Percentiles rank a stretch among this genome's conserved stretches.
Evolutionary conservation across 2,329 filamentous ascomycete species (phyloP).

Genomic region (Colletotrichum liriopes): DNA sequence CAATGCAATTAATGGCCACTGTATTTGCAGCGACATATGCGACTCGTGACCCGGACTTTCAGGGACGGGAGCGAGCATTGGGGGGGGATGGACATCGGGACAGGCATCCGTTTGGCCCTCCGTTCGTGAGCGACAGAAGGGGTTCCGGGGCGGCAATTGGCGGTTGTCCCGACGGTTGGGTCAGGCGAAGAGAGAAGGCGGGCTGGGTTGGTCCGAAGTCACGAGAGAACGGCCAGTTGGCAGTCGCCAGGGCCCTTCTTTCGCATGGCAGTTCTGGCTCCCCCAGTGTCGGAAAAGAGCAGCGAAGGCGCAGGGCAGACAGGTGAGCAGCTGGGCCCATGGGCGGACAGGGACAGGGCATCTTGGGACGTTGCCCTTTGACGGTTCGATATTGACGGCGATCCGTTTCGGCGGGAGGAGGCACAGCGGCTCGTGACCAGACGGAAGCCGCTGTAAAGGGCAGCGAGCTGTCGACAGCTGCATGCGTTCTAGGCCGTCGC

Average conservation of each 20-base stretch:
- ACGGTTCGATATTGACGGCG: slow-evolving; percentile 30
- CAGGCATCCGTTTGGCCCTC: slow-evolving; percentile 30
- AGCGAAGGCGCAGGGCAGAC: slow-evolving; percentile 26
- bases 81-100: slow-evolving; percentile 27
- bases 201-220: slow-evolving; percentile 38
- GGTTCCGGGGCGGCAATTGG: slow-evolving; percentile 37
- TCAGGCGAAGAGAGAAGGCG: slow-evolving; percentile 8
- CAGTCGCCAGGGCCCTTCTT: slow-evolving; percentile 4
- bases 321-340: slow-evolving; percentile 35
- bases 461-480: slow-evolving; percentile 33
- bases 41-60: slow-evolving; percentile 36
- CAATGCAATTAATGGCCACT: slow-evolving; percentile 35
- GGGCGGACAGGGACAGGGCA: slow-evolving; percentile 34
- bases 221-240: slow-evolving; percentile 20
- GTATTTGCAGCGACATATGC: slow-evolving; percentile 33
- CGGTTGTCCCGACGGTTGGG: slow-evolving; percentile 39
- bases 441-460: slow-evolving; percentile 36
- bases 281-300: slow-evolving; percentile 22
- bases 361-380: slow-evolving; percentile 7
- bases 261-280: slow-evolving; percentile 1
- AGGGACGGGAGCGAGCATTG: slow-evolving; percentile 13
- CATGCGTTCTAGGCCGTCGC: slow-evolving; percentile 36
- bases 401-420: slow-evolving; percentile 41
- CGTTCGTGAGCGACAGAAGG: neutral
- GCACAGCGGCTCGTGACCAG: slow-evolving; percentile 37